Evolutionary conservation across 441 rosid genomes (phyloP).

Genomic region (Jatropha podagrica): DNA sequence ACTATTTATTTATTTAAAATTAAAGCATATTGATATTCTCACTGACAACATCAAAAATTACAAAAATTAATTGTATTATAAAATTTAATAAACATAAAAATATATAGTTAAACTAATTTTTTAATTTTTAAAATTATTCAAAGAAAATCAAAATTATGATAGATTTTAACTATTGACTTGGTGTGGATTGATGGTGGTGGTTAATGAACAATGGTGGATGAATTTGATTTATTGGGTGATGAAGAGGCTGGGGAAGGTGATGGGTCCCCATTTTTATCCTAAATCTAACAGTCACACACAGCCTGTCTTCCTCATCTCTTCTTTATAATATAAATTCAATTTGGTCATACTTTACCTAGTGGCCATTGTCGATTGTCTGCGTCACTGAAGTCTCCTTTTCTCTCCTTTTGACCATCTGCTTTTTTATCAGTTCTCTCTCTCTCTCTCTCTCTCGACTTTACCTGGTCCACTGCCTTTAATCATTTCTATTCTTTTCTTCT

Average conservation of each 20-base stretch:
- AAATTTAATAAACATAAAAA: too few species aligned
- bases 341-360: not conserved
- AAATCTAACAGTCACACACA: not conserved
- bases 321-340: not conserved
- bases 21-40: too few species aligned
- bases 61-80: too few species aligned
- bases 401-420: not conserved
- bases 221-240: too few species aligned
- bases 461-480: conserved; percentile 13
- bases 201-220: too few species aligned
- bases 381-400: not conserved
- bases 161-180: too few species aligned
- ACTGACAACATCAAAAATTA: too few species aligned
- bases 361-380: not conserved
- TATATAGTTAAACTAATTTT: too few species aligned
- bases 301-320: not conserved
- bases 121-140: too few species aligned
- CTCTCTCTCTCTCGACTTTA: not conserved
- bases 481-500: not conserved
- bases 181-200: too few species aligned
- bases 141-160: too few species aligned
- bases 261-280: not conserved
- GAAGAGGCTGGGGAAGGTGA: not conserved
- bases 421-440: not conserved
- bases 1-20: too few species aligned